Evolutionary conservation across 208 protist genomes (phyloP), one percentile per base, ranked within the genome.

Genomic region (Strigomonas oncopelti): DNA sequence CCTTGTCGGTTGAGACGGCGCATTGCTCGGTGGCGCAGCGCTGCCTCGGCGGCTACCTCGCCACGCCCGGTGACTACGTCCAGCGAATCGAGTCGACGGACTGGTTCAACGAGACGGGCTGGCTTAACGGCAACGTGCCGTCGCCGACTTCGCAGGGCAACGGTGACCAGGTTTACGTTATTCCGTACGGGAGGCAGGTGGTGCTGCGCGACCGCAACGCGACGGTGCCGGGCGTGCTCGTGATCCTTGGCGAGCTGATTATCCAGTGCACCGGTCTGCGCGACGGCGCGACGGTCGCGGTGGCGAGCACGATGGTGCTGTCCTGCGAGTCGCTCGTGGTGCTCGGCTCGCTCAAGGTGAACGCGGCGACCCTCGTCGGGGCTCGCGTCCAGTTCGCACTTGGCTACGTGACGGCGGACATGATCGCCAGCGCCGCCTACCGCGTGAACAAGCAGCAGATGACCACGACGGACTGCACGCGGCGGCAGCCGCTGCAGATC

Each of bases 191-290:
- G 32, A 63, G 56, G 9, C 67, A 71, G 16, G 78, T 84, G 8
- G 59, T 62, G 11, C 65, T 84, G 24, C 46, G 27, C 5, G 16
- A 63, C n/a, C 22, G 34, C 22, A 69, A 69, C 20, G 64, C 67
- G 11, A 67, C 52, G 8, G 71, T 84, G 27, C 34, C 42, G 22
- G 78, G 78, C 0, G 58, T 65, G 9, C 68, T 84, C 0, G n/a
- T 80, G 5, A 71, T 84, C 48, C 42, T 75, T 2, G 78, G 78
- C 0, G 71, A 77, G 67, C 74, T 84, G 20, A 54, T 71, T 52
- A 68, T 77, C 61, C 36, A 52, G 24, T 25, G 31, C 3, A 46
- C 20, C 20, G 14, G 24, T 36, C 20, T 53, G n/a, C n/a, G 7
- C 5, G 58, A 62, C 8, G 58, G 58, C 28, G 24, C 22, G 46